These are phyloP conservation scores for Kwoniella shivajii DNA, from an alignment of 1,284 basidiomycete genomes.

Conservation along the genomic window DNA sequence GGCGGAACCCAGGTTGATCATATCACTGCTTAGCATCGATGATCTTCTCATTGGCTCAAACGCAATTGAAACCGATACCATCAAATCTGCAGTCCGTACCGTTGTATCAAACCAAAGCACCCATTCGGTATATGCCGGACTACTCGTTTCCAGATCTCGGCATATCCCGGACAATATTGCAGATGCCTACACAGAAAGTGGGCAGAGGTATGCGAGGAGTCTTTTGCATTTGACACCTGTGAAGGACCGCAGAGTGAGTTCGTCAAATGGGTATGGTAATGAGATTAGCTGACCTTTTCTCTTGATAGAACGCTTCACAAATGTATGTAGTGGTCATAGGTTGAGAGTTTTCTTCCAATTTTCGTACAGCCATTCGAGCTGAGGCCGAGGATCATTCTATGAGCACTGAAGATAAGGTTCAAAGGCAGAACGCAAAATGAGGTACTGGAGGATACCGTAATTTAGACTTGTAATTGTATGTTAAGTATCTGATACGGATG, in stretches of 20 bases:
- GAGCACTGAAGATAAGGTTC: too few relatives aligned
- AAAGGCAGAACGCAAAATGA: too few relatives aligned
- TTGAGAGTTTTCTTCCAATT: too few relatives aligned
- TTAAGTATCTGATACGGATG: too few relatives aligned
- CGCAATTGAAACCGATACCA: constrained; percentile 3
- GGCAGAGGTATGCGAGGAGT: constrained; percentile 13
- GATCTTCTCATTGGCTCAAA: constrained; percentile 8
- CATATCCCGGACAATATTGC: constrained; percentile 2
- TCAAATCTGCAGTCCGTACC: neutral
- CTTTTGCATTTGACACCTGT: constrained; percentile 25
- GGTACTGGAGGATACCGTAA: too few relatives aligned
- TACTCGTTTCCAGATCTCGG: constrained; percentile 1
- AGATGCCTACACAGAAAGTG: neutral
- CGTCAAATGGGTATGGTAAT: neutral
- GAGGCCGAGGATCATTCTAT: too few relatives aligned
- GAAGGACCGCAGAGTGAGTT: constrained; percentile 20
- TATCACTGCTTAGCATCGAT: neutral
- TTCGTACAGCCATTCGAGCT: too few relatives aligned
- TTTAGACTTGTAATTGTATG: too few relatives aligned
- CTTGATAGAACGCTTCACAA: constrained; percentile 3
- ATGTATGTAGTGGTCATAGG: constrained; percentile 11
- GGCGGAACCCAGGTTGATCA: too few relatives aligned
- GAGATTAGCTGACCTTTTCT: neutral
- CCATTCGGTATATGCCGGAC: constrained; percentile 11
- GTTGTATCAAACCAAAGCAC: constrained; percentile 7